Evolutionary conservation across 441 rosid species (phyloP).

Genomic region (Croton setiger): DNA sequence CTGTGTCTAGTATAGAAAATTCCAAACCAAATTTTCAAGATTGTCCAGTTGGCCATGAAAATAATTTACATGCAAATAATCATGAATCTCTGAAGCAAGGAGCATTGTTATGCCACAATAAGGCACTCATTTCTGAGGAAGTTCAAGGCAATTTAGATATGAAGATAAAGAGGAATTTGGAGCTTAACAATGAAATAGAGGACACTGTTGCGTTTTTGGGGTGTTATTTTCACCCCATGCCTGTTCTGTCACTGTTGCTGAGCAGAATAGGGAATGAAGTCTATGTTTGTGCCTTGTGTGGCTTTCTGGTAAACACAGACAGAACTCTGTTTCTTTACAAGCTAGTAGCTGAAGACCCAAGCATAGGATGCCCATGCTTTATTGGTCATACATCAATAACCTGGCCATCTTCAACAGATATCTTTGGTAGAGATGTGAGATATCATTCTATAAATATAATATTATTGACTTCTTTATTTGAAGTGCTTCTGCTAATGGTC

Average conservation of each 20-base stretch:
- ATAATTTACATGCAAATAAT: slow-evolving; percentile 22
- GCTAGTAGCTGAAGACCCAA: slow-evolving; percentile 45
- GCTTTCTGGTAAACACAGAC: slow-evolving; percentile 36
- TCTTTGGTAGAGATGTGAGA: slow-evolving; percentile 46
- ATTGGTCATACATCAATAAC: slow-evolving; percentile 58
- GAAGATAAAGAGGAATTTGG: slow-evolving; percentile 35
- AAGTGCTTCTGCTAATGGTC: slow-evolving; percentile 14
- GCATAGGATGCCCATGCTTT: slow-evolving; percentile 61
- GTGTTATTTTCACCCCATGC: slow-evolving; percentile 71
- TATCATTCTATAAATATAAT: slow-evolving; percentile 16
- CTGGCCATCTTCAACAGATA: slow-evolving; percentile 44
- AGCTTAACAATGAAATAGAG: slow-evolving; percentile 40
- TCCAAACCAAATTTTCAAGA: slow-evolving; percentile 23
- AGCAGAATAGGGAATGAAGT: slow-evolving; percentile 50
- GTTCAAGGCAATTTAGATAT: slow-evolving; percentile 30
- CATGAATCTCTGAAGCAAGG: slow-evolving; percentile 29
- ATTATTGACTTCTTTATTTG: slow-evolving; percentile 12
- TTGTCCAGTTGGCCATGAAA: slow-evolving; percentile 29
- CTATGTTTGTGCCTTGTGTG: slow-evolving; percentile 61
- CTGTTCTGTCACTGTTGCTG: slow-evolving; percentile 53
- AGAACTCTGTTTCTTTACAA: slow-evolving; percentile 68
- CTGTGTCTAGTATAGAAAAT: slow-evolving; percentile 28
- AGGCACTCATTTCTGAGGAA: slow-evolving; percentile 26
- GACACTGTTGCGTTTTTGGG: slow-evolving; percentile 56
- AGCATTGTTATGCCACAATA: slow-evolving; percentile 25